Evolutionary conservation across 768 basidiomycete species (phyloP), one percentile per base, ranked within the genome.

Genomic region (Infundibulicybe gibba): DNA sequence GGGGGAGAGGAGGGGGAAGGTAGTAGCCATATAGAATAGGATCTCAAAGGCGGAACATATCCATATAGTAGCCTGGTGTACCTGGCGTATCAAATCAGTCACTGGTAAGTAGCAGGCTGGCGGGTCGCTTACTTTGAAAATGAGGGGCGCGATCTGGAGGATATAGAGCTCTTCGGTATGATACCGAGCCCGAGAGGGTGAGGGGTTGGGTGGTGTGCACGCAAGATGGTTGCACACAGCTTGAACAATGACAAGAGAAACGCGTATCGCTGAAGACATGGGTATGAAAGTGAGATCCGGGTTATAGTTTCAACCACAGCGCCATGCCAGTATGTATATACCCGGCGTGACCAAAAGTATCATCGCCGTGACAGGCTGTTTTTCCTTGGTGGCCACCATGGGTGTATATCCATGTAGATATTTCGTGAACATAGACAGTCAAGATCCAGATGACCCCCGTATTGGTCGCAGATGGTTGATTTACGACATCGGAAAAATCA

Each of bases 191-290:
- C 77, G 77, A 31, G 57, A 47, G 0, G 68, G 72, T 0, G 79
- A 77, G 10, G 76, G 77, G 56, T 82, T 79, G 2, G 81, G 81
- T 0, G 81, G 79, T 0, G 76, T 76, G 52, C 69, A 77, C 0
- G 78, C 81, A 0, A 71, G 52, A 32, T 79, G 74, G 53, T 81
- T 78, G 57, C 65, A 68, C 21, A 72, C 41, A 2, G 79, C 76
- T 51, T 82, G 80, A 32, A 76, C 47, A 31, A 69, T 53, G 52
- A 77, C 69, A 45, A 84, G 72, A 31, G 62, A 53, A 14, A 73
- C 72, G 16, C 81, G 72, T 30, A 69, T 47, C 48, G n/a, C n/a
- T n/a, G 75, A 59, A 43, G 76, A 73, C 80, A 83, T 82, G 38
- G 17, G 10, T 38, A 14, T 3, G 14, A 38, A 38, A 38, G 25